Conservation (phyloP, 257 asterid genomes). For the Solanum dulcamara region DNA sequence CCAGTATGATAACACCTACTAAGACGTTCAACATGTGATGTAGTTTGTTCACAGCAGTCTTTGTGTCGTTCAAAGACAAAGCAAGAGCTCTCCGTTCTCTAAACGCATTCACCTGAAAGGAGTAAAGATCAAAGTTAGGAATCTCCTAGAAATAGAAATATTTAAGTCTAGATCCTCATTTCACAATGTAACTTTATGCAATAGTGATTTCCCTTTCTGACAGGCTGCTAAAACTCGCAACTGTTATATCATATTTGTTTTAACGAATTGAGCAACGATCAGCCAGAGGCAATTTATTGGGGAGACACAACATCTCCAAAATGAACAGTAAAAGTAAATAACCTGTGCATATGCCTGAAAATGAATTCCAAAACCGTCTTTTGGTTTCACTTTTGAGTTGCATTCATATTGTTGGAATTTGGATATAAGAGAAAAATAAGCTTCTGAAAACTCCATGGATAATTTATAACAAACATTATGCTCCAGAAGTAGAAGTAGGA, state of each 20-base stretch:
- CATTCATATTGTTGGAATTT: neutral
- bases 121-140: neutral
- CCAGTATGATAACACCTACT: constrained; percentile 36
- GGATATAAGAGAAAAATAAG: neutral
- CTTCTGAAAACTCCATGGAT: neutral
- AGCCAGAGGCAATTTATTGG: neutral
- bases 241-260: neutral
- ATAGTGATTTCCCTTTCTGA: neutral
- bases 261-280: neutral
- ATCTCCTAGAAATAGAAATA: neutral
- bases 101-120: constrained; percentile 64
- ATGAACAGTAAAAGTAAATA: neutral
- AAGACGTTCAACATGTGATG: constrained; percentile 71
- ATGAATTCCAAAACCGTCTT: neutral
- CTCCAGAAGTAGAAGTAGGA: neutral
- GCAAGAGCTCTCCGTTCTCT: constrained; percentile 92
- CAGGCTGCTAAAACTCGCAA: neutral
- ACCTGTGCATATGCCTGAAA: neutral
- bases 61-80: constrained; percentile 84
- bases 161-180: neutral
- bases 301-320: neutral
- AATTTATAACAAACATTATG: neutral
- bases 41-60: constrained; percentile 85
- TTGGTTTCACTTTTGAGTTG: neutral
- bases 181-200: neutral